These are phyloP conservation scores for Tagetes erecta DNA, from an alignment of 129 eudicot genomes.

Conservation along the genomic window DNA sequence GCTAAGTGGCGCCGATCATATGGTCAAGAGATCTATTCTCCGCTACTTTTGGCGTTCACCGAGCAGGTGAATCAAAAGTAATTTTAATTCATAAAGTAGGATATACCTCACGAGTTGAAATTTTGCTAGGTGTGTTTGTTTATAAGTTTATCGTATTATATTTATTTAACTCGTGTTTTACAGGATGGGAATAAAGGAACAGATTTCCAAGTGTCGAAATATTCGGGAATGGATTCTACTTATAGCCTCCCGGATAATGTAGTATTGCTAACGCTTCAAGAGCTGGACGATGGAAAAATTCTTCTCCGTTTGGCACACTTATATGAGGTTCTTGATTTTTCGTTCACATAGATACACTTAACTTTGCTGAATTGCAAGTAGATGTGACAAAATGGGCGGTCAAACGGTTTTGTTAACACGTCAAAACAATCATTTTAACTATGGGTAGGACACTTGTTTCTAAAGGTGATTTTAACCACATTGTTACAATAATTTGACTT, in stretches of 20 bases:
- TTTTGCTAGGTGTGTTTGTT: no score
- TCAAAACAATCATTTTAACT: background rate
- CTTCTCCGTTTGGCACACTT: slow-evolving; percentile 91
- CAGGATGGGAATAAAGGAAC: slow-evolving; percentile 65
- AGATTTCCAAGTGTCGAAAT: slow-evolving; percentile 57
- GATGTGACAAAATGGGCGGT: background rate
- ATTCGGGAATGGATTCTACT: slow-evolving; percentile 73
- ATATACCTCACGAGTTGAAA: no score
- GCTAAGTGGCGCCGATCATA: slow-evolving; percentile 92
- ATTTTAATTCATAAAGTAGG: background rate
- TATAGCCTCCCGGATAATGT: slow-evolving; percentile 89
- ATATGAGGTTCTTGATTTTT: slow-evolving; percentile 67
- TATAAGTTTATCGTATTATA: no score
- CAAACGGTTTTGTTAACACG: background rate
- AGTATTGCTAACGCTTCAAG: slow-evolving; percentile 88
- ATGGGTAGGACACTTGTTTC: background rate
- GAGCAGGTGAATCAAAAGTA: slow-evolving; percentile 56
- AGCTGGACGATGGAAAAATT: slow-evolving; percentile 71
- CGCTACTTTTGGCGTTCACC: slow-evolving; percentile 81
- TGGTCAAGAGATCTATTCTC: slow-evolving; percentile 95
- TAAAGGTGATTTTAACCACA: background rate
- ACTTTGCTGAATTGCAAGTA: background rate
- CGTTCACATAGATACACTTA: background rate
- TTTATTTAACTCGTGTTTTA: background rate
- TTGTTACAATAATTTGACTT: background rate